A percentile compares a stretch with the other conserved stretches of the same genome.
These are phyloP conservation scores for Vachellia collinsii DNA, from an alignment of 306 rosid species.

Conservation along the genomic window DNA sequence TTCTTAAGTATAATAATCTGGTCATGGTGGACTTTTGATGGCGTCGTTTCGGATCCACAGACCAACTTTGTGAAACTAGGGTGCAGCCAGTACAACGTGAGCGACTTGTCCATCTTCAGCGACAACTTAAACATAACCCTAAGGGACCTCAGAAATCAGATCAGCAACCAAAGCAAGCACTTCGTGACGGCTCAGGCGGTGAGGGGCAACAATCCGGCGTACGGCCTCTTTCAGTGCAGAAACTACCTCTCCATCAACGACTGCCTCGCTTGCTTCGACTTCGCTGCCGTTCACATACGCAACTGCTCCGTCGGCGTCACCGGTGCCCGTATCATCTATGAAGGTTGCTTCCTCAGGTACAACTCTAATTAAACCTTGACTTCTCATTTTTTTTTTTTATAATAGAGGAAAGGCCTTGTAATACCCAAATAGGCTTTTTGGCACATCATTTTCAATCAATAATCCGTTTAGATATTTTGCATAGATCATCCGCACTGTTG, in stretches of 20 bases:
- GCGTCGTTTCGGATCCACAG: not conserved
- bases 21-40: not conserved
- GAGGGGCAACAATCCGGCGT: not conserved
- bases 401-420: not conserved
- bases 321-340: not conserved
- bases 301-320: not conserved
- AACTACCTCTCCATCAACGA: not conserved
- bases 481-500: not conserved
- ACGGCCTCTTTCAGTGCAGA: slow-evolving; percentile 2
- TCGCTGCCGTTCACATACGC: not conserved
- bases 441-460: not conserved
- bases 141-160: not conserved
- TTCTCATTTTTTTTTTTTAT: not conserved
- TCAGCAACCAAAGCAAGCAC: not conserved
- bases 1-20: not conserved
- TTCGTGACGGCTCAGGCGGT: not conserved
- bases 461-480: not conserved
- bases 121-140: not conserved
- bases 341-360: slow-evolving; percentile 8
- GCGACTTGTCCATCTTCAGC: not conserved
- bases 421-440: not conserved
- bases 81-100: slow-evolving; percentile 3
- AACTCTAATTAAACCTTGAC: not conserved
- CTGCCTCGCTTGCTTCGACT: not conserved
- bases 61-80: not conserved